Evolutionary conservation across 139 green algal genomes (phyloP).

Genomic region (Chlamydomonas sphaeroides): DNA sequence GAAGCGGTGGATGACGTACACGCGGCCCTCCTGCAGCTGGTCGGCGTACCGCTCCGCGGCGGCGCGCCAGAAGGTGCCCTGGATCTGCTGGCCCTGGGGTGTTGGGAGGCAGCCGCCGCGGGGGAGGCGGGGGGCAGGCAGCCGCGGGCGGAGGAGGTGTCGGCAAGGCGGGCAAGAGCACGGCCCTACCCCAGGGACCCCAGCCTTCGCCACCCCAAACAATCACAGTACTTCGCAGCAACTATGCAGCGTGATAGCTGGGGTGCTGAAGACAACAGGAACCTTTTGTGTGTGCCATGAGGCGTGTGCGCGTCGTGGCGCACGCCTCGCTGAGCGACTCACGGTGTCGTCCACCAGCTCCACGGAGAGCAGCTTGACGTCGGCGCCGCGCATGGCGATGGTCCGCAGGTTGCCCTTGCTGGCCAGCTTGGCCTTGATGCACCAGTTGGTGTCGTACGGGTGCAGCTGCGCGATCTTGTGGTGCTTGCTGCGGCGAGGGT

Average conservation of each 20-base stretch:
- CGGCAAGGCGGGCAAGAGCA: no score
- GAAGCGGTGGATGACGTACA: conserved; percentile 51
- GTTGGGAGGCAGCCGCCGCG: no score
- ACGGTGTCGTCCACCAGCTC: conserved; percentile 81
- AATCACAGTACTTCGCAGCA: no score
- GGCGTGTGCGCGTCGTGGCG: no score
- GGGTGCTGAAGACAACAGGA: no score
- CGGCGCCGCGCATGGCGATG: neutral
- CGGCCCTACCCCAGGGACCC: no score
- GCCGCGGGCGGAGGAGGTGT: neutral
- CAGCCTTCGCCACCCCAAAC: no score
- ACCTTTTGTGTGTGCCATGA: no score
- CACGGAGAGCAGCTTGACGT: conserved; percentile 57
- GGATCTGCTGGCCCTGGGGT: conserved; percentile 73
- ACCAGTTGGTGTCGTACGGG: conserved; percentile 63
- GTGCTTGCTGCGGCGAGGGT: conserved; percentile 30
- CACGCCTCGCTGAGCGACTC: neutral
- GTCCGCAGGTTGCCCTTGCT: conserved; percentile 39
- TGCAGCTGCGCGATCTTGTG: conserved; percentile 48
- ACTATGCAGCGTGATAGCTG: no score
- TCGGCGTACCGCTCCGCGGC: conserved; percentile 51
- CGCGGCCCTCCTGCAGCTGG: conserved; percentile 65
- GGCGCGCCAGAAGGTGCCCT: conserved; percentile 83
- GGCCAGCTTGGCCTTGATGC: conserved; percentile 75
- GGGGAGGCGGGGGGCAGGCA: neutral